Conservation (phyloP, 1,284 basidiomycete species). For the Boletellus deceptivus region DNA sequence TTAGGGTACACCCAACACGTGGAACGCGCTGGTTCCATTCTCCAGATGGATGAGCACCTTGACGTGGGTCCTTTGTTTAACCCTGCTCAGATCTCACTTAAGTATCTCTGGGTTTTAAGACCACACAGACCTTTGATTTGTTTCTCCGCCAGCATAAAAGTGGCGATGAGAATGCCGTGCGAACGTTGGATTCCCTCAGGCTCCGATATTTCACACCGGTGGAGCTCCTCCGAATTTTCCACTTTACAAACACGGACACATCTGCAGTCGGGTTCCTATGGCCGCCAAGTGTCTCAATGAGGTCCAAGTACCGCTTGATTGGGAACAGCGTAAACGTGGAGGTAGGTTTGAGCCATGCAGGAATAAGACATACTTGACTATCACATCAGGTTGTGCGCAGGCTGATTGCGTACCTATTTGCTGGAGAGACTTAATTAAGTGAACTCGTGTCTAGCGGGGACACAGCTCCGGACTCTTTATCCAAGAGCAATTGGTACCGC, state of each 20-base stretch:
- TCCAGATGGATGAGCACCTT: constrained; percentile 65
- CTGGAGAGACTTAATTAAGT: background rate
- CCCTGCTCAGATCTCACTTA: constrained; percentile 4
- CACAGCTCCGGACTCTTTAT: background rate
- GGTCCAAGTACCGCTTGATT: constrained; percentile 69
- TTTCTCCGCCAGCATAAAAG: constrained; percentile 50
- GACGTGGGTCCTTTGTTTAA: constrained; percentile 48
- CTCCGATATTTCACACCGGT: constrained; percentile 72
- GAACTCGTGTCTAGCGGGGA: background rate
- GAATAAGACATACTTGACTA: constrained; percentile 4
- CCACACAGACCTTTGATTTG: constrained; percentile 53
- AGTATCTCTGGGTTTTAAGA: constrained; percentile 45
- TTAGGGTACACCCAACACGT: constrained; percentile 73
- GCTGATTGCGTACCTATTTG: constrained; percentile 27
- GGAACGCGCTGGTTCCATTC: constrained; percentile 69
- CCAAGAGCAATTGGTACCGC: background rate
- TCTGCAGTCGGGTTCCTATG: constrained; percentile 45
- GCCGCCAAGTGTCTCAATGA: constrained; percentile 57
- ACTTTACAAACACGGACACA: constrained; percentile 41
- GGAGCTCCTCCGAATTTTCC: constrained; percentile 68
- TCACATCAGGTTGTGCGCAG: constrained; percentile 25
- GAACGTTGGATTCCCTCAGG: constrained; percentile 51
- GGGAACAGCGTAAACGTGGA: constrained; percentile 79
- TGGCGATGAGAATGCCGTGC: constrained; percentile 45
- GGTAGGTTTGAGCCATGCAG: constrained; percentile 34